Percentiles rank a stretch among this genome's conserved stretches.
Evolutionary conservation across 1,284 basidiomycete species (phyloP).

Genomic region (Caloboletus inedulis): DNA sequence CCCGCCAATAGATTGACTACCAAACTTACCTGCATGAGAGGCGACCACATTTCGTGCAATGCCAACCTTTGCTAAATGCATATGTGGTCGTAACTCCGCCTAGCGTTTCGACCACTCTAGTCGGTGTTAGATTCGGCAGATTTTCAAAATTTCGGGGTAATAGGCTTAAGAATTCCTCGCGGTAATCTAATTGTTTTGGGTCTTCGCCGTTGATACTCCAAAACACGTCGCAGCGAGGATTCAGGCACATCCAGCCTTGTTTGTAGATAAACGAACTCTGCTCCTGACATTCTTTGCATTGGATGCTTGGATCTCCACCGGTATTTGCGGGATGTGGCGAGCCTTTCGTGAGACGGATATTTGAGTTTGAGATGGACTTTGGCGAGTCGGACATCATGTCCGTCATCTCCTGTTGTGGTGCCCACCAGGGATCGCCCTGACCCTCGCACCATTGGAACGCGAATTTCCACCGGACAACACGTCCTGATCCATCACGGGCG

Average conservation of each 20-base stretch:
- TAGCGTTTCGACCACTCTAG: constrained; percentile 17
- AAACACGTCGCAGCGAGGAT: constrained; percentile 52
- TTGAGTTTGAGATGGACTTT: not conserved
- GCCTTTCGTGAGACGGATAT: not conserved
- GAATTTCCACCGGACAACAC: constrained; percentile 71
- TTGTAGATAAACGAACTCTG: constrained; percentile 52
- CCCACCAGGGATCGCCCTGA: constrained; percentile 47
- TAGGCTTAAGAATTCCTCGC: constrained; percentile 44
- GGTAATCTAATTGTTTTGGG: constrained; percentile 44
- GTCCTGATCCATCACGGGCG: constrained; percentile 41
- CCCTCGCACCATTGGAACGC: constrained; percentile 75
- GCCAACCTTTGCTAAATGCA: constrained; percentile 63
- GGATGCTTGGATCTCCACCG: constrained; percentile 12
- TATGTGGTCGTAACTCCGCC: constrained; percentile 47
- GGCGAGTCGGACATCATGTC: not conserved
- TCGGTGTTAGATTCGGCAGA: constrained; percentile 36
- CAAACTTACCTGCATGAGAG: constrained; percentile 61
- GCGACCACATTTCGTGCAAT: constrained; percentile 64
- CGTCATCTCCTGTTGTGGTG: constrained; percentile 3
- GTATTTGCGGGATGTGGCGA: not conserved
- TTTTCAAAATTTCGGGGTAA: constrained; percentile 22
- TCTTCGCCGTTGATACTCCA: constrained; percentile 41
- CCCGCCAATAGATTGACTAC: not conserved
- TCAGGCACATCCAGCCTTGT: constrained; percentile 60
- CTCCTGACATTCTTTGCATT: constrained; percentile 38